Evolutionary conservation across 192 early-diverging fungal species (phyloP).

Genomic region (Chytriomyces confervae): DNA sequence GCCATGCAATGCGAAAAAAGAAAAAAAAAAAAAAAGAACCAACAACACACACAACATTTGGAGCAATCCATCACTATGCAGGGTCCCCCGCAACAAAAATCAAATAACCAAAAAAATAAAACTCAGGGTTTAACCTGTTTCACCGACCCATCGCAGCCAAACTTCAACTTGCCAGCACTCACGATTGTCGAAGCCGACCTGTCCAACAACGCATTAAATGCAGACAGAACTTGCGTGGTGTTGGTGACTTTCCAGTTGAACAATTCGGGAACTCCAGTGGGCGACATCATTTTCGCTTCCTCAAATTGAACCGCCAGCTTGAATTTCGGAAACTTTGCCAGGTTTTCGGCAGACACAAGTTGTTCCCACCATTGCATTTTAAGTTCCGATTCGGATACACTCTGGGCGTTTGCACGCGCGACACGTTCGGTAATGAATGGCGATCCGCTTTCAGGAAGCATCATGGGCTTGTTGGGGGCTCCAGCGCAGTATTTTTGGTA

Average conservation of each 20-base stretch:
- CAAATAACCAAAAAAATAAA: too few species aligned
- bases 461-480: conserved; percentile 33
- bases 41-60: too few species aligned
- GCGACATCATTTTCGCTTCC: background rate
- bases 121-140: background rate
- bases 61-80: too few species aligned
- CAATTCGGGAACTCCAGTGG: background rate
- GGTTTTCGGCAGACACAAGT: background rate
- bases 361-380: conserved; percentile 16
- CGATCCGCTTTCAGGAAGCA: conserved; percentile 43
- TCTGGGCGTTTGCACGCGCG: conserved; percentile 13
- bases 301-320: conserved; percentile 1
- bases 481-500: conserved; percentile 19
- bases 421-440: background rate
- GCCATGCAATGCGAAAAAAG: too few species aligned
- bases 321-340: conserved; percentile 6
- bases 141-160: conserved; percentile 10
- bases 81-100: too few species aligned
- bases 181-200: background rate
- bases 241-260: conserved; percentile 8
- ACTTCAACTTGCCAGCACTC: background rate
- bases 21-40: too few species aligned
- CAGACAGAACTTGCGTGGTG: background rate
- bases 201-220: background rate
- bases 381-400: background rate